Conservation (phyloP, 441 rosid genomes). For the Pelargonium australe region DNA sequence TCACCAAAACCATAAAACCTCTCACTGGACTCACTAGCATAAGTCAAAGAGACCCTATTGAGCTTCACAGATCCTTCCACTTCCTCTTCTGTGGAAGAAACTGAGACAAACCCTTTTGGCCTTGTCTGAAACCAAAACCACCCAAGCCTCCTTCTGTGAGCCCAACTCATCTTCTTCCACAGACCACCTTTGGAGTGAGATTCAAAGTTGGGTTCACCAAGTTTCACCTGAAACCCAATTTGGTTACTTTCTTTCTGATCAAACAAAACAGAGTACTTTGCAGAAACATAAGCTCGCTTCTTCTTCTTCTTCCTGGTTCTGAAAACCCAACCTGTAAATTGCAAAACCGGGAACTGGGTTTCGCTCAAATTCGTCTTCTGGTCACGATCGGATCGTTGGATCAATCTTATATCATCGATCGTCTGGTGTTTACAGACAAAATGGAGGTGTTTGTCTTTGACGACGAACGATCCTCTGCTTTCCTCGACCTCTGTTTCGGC, state of each 20-base stretch:
- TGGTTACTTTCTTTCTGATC: slow-evolving; percentile 41
- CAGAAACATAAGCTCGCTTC: slow-evolving; percentile 23
- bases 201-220: slow-evolving; percentile 32
- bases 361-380: slow-evolving; percentile 20
- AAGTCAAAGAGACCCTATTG: slow-evolving; percentile 48
- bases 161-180: slow-evolving; percentile 28
- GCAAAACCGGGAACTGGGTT: slow-evolving; percentile 29
- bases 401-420: slow-evolving; percentile 37
- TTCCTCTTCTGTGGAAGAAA: slow-evolving; percentile 35
- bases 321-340: slow-evolving; percentile 42
- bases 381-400: slow-evolving; percentile 22
- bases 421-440: slow-evolving; percentile 45
- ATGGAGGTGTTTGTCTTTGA: slow-evolving; percentile 34
- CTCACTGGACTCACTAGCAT: slow-evolving; percentile 49
- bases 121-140: slow-evolving; percentile 31
- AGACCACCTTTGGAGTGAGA: slow-evolving; percentile 19
- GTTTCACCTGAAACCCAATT: slow-evolving; percentile 40
- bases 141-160: slow-evolving; percentile 28
- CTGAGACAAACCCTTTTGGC: slow-evolving; percentile 31
- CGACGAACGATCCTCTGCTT: slow-evolving; percentile 57
- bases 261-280: slow-evolving; percentile 47
- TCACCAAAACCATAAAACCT: slow-evolving; percentile 64
- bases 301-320: slow-evolving; percentile 19
- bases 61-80: slow-evolving; percentile 27
- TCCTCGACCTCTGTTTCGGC: slow-evolving; percentile 57